Evolutionary conservation across 1,284 basidiomycete genomes (phyloP).

Genomic region (Sporisorium exsertum): DNA sequence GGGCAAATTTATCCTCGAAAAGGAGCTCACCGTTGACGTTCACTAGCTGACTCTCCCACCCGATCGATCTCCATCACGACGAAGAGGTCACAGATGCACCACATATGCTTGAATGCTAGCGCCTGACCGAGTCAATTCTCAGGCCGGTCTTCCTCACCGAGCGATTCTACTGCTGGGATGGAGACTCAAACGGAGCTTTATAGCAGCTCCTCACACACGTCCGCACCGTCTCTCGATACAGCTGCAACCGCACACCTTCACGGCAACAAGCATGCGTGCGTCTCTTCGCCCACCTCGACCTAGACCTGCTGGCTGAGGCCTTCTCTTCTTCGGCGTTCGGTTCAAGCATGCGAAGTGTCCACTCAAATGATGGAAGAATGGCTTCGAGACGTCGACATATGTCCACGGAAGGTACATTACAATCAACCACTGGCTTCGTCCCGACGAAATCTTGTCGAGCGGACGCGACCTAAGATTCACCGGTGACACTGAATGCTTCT

Average conservation of each 20-base stretch:
- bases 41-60: constrained; percentile 11
- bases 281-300: neutral
- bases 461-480: neutral
- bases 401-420: neutral
- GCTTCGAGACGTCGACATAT: neutral
- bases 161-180: neutral
- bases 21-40: constrained; percentile 69
- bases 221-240: neutral
- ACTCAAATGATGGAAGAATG: too few species aligned
- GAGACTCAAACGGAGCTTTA: too few species aligned
- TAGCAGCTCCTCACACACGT: neutral
- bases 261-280: neutral
- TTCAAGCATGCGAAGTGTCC: neutral
- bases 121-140: neutral
- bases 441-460: neutral
- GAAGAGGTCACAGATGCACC: neutral
- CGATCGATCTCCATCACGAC: neutral
- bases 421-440: neutral
- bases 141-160: neutral
- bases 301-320: too few species aligned
- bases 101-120: neutral
- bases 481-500: too few species aligned
- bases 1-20: constrained; percentile 96
- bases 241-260: neutral
- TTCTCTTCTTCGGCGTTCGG: too few species aligned